A percentile compares a stretch with the other conserved stretches of the same genome.
Evolutionary conservation across 441 rosid genomes (phyloP).

Genomic region (Aleurites moluccanus): DNA sequence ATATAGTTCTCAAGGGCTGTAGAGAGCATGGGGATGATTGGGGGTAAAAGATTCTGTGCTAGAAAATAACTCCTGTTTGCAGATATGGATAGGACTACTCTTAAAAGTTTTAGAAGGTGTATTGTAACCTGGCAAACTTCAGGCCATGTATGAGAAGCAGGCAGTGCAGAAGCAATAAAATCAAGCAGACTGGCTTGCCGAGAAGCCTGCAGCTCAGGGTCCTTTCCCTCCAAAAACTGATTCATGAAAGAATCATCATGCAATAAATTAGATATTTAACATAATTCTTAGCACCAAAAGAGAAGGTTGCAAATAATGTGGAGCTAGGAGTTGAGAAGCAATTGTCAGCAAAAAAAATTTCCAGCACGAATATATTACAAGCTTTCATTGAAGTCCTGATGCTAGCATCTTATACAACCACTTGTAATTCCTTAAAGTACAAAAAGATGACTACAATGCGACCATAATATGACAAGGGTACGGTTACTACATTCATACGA

Average conservation of each 20-base stretch:
- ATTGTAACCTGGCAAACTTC: constrained; percentile 79
- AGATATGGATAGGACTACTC: constrained; percentile 56
- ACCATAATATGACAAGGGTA: no score
- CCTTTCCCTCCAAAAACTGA: constrained; percentile 82
- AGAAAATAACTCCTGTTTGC: constrained; percentile 69
- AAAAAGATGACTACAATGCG: not conserved
- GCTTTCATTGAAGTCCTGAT: not conserved
- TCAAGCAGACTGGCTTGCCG: constrained; percentile 83
- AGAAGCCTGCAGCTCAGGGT: constrained; percentile 73
- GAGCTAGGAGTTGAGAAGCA: not conserved
- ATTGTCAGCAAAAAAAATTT: not conserved
- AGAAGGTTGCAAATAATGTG: not conserved
- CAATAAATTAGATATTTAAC: constrained; percentile 18
- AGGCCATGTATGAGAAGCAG: constrained; percentile 81
- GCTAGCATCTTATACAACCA: not conserved
- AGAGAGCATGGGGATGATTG: constrained; percentile 71
- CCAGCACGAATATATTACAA: constrained; percentile 9
- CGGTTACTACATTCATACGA: no score
- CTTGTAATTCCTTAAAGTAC: not conserved
- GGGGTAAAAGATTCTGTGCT: constrained; percentile 76
- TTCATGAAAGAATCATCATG: constrained; percentile 26
- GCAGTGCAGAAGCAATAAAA: constrained; percentile 76
- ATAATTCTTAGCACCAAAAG: not conserved
- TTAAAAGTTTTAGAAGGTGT: constrained; percentile 67
- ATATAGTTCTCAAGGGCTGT: constrained; percentile 76